Base-by-base conservation (phyloP, 164 flowering plant species). In the Pachysandra terminalis region DNA sequence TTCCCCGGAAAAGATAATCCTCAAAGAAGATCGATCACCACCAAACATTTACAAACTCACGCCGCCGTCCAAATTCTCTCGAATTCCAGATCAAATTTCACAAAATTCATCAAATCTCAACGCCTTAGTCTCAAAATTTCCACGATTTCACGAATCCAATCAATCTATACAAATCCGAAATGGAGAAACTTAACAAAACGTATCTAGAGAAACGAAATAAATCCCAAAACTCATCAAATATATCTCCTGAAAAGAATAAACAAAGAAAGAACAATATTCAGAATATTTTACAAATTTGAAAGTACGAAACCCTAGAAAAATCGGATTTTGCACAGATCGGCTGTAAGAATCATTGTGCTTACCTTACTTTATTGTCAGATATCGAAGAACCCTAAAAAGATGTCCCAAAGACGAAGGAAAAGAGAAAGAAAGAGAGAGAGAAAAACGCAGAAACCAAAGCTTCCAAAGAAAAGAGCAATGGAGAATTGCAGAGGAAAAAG, bases 341-440 rank as follows among this genome's bases (percentile, higher is more conserved):
- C 45, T 9, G 16, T 9, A 53, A n/a, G n/a, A 22, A 55, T 65
- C 40, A 54, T 55, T 22, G 17, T 41, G 56, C 67, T 69, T 53
- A 61, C 67, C 67, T 56, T 69, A 24, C 7, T 68, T 53, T 32
- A 32, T 63, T 56, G 23, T 55, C 52, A 55, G 45, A 55, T 9
- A 56, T 19, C 59, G 35, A 61, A 68, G 28, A 19, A 26, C 19
- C 61, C 52, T 5, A 61, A 54, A 60, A 61, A 60, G 64, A 60
- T 35, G 28, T 52, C 45, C 14, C 37, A 32, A 32, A 45, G 14
- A 45, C 10, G 51, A 45, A 45, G 2, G 51, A 45, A 10, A 21
- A 23, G 19, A 26, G 22, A 32, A 26, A 28, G 27, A 51, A 23
- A 16, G 28, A 26, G 23, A 68, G 27, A 59, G 56, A 53, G 71